These are phyloP conservation scores for Aspergillus fumigatus DNA, from an alignment of 2,329 filamentous ascomycete species.

Conservation along the genomic window DNA sequence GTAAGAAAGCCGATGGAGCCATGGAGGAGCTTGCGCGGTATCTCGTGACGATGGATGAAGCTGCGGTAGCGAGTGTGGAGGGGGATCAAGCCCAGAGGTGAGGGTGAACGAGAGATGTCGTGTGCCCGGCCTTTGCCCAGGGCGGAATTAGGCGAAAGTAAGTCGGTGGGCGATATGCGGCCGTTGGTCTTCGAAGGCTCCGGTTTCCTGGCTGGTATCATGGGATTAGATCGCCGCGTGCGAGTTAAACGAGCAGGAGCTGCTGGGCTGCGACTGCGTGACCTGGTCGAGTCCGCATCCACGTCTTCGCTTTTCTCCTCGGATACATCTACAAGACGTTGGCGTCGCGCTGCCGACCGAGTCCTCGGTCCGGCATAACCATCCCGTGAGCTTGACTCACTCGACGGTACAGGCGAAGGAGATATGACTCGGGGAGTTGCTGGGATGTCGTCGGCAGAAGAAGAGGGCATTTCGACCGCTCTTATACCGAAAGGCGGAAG, in stretches of 20 bases:
- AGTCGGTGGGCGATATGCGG: conserved; percentile 34
- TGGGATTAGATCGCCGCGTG: conserved; percentile 38
- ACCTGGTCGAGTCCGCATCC: conserved; percentile 56
- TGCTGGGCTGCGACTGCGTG: conserved; percentile 37
- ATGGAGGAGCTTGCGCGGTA: conserved; percentile 87
- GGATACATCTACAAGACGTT: conserved; percentile 48
- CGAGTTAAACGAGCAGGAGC: conserved; percentile 40
- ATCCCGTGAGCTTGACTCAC: conserved; percentile 46
- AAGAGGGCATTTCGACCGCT: conserved; percentile 40
- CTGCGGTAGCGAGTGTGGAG: conserved; percentile 88
- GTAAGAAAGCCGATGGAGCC: conserved; percentile 96
- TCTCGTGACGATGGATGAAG: conserved; percentile 94
- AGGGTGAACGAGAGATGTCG: conserved; percentile 85
- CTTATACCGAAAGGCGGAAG: conserved; percentile 48
- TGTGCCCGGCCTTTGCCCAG: conserved; percentile 68
- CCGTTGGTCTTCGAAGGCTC: conserved; percentile 34
- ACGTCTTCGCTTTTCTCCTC: conserved; percentile 46
- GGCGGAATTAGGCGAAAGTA: conserved; percentile 34
- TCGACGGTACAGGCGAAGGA: conserved; percentile 69
- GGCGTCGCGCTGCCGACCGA: conserved; percentile 62
- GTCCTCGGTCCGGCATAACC: conserved; percentile 71
- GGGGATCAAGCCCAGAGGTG: conserved; percentile 87
- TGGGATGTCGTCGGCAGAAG: conserved; percentile 57
- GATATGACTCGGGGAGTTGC: conserved; percentile 83
- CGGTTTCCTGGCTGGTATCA: conserved; percentile 37